These are phyloP conservation scores for Adenanthera pavonina DNA, from an alignment of 306 rosid genomes.

Conservation along the genomic window DNA sequence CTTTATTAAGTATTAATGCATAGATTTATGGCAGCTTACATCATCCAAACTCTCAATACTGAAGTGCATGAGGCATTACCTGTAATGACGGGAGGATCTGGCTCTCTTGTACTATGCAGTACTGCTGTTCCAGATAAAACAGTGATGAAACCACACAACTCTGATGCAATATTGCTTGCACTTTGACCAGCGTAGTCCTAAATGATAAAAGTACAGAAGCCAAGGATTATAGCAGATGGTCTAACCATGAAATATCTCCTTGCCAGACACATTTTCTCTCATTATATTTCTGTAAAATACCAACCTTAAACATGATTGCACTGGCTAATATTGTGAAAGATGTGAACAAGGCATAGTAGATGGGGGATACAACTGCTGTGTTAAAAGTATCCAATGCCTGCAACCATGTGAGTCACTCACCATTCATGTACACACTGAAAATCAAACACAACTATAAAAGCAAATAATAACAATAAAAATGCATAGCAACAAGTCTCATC, in stretches of 20 bases:
- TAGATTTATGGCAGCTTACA: conserved; percentile 14
- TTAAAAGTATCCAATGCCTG: conserved; percentile 93
- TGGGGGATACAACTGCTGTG: conserved; percentile 86
- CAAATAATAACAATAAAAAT: conserved; percentile 7
- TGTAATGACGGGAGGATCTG: conserved; percentile 62
- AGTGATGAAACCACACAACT: conserved; percentile 85
- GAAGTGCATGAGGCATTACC: conserved; percentile 54
- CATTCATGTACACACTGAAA: conserved; percentile 29
- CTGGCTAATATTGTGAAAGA: conserved; percentile 88
- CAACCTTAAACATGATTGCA: conserved; percentile 90
- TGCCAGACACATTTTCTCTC: conserved; percentile 26
- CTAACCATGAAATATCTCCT: conserved; percentile 37
- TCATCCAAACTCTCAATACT: conserved; percentile 27
- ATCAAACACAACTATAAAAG: conserved; percentile 19
- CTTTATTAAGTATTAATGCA: not conserved
- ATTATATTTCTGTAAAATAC: conserved; percentile 41
- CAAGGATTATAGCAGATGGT: conserved; percentile 26
- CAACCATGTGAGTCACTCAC: conserved; percentile 31
- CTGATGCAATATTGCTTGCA: conserved; percentile 77
- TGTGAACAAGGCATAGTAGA: conserved; percentile 91
- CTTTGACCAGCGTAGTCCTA: conserved; percentile 96
- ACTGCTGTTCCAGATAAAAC: conserved; percentile 84
- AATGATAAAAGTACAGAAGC: conserved; percentile 33
- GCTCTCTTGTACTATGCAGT: conserved; percentile 78
- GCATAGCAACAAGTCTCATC: not conserved